Conservation (phyloP, 495 filamentous ascomycete species). For the Gamarada debralockiae region DNA sequence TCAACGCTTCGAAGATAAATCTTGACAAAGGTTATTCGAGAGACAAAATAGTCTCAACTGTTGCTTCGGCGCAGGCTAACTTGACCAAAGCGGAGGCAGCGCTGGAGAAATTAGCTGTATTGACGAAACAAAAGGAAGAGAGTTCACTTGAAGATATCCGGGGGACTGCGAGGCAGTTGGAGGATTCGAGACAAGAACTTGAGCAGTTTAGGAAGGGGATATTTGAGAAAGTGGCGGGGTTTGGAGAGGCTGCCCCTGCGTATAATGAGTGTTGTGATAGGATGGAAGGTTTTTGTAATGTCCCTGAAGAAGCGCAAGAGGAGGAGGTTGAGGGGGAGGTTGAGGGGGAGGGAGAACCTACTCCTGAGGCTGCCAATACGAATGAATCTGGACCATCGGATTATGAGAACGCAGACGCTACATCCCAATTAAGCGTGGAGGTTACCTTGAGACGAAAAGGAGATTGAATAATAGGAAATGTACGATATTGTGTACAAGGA, state of each 20-base stretch:
- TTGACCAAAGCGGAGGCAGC: neutral
- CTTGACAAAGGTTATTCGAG: neutral
- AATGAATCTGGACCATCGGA: too few species aligned
- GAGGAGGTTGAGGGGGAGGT: too few species aligned
- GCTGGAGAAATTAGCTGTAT: neutral
- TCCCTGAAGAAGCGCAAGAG: neutral
- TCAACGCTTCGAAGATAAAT: neutral
- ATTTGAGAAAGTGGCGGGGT: constrained; percentile 3
- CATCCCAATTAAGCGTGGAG: too few species aligned
- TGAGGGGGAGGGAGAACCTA: too few species aligned
- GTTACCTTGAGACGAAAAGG: too few species aligned
- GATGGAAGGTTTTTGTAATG: neutral
- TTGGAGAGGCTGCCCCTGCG: constrained; percentile 1
- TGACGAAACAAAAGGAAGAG: neutral
- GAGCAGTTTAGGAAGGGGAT: neutral
- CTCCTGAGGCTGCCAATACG: too few species aligned
- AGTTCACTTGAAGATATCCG: neutral
- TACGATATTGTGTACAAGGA: too few species aligned
- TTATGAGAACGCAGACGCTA: too few species aligned
- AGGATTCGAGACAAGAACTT: constrained; percentile 2
- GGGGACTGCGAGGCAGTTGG: neutral
- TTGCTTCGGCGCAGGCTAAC: neutral
- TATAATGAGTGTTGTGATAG: constrained; percentile 3
- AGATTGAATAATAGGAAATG: too few species aligned
- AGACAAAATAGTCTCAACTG: neutral